Percentiles rank a stretch among this genome's conserved stretches.
phyloP scores from a whole-genome alignment of 2,329 filamentous ascomycete genomes.

The Lachnellula hyalina region DNA sequence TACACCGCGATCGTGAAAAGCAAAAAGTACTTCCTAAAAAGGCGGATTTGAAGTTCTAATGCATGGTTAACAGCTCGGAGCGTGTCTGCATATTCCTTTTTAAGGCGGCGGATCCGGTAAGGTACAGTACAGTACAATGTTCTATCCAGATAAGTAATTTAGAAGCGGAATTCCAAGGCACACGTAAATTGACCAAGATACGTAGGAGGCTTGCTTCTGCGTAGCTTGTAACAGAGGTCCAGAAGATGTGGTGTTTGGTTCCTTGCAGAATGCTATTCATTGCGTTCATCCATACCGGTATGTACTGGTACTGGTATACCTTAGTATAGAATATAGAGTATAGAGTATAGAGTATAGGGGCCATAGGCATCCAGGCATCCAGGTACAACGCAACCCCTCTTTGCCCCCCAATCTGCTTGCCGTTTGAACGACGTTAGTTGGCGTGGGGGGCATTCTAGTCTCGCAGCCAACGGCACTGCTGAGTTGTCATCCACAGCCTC shows the following conservation, averaged over 20 bases:
- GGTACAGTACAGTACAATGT: not conserved
- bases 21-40: not conserved
- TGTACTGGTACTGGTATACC: not conserved
- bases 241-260: not conserved
- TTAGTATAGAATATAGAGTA: not conserved
- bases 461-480: not conserved
- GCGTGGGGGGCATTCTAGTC: conserved; percentile 3
- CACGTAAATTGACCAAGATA: not conserved
- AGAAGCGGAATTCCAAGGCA: not conserved
- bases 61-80: too few species aligned
- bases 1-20: not conserved
- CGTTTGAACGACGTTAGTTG: not conserved
- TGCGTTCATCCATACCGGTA: not conserved
- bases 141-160: not conserved
- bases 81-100: not conserved
- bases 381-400: conserved; percentile 3
- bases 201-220: conserved; percentile 8
- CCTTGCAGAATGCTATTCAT: conserved; percentile 1
- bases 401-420: not conserved
- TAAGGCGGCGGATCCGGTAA: too few species aligned
- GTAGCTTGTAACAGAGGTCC: conserved; percentile 10
- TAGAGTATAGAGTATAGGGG: too few species aligned
- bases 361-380: not conserved
- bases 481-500: conserved; percentile 13
- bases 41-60: not conserved